Base-by-base conservation (phyloP, 2,329 filamentous ascomycete species). In the Diaporthe humulicola region DNA sequence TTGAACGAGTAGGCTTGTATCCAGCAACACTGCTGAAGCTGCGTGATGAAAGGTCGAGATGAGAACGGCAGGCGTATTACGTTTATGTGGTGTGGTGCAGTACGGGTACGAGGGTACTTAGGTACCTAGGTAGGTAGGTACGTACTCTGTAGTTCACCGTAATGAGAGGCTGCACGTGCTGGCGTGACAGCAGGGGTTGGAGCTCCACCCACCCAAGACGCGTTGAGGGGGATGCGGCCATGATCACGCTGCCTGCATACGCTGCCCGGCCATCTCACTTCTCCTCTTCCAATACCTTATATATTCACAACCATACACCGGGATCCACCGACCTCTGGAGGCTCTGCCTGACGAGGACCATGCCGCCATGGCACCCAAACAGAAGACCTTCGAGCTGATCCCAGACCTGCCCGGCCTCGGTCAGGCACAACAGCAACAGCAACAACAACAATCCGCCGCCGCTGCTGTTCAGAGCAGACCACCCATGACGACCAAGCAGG, bases 401-500 rank as follows among this genome's bases (percentile, higher is more conserved):
- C 76, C 73, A 78, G 8, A 76, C 75, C 69, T 73, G 79, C 57
- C 54, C 28, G 67, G 71, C 73, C 79, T 80, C 73, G 77, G 75
- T 73, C 36, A 52, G 7, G 64, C 45, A 3, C 64, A 52, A 50
- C 66, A 75, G 54, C 45, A 73, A 22, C 50, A 28, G 3, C 48
- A 54, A 38, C 66, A 75, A 66, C 54, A 74, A 28, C 50, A 33
- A 12, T 30, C 56, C 10, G 9, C 19, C 12, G 25, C 30, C 45
- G 74, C 69, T 10, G 61, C 71, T 42, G 58, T 77, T 40, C 76
- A 78, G 38, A 69, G 76, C 76, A 78, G 78, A 71, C 86, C 81
- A 54, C 85, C 86, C 30, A 88, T 88, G 87, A 89, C 87, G 52
- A 85, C 85, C 25, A 88, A 87, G 77, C 84, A 86, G 74, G 86